Evolutionary conservation across 208 protist species (phyloP).

Genomic region (Trypanosoma grayi): DNA sequence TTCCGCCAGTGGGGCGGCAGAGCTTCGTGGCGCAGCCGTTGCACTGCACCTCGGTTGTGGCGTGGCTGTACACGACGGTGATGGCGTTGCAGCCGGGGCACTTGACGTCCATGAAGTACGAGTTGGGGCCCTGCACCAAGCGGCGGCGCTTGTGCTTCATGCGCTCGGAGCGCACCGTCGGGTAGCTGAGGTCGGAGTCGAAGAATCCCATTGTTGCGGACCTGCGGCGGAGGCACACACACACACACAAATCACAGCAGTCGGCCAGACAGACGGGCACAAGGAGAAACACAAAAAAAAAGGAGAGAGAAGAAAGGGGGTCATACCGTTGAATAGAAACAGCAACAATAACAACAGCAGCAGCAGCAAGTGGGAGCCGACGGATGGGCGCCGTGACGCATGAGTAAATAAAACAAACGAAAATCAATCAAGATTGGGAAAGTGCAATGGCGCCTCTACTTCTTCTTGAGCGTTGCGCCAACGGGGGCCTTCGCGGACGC

Average conservation of each 20-base stretch:
- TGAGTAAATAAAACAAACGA: no score
- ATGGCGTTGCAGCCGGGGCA: slow-evolving; percentile 95
- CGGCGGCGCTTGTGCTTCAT: slow-evolving; percentile 99
- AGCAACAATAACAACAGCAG: slow-evolving; percentile 12
- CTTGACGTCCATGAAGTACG: slow-evolving; percentile 99
- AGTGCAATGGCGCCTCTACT: no score
- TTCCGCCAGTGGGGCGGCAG: slow-evolving; percentile 98
- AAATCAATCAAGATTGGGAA: no score
- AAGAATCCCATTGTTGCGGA: slow-evolving; percentile 87
- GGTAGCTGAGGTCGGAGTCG: slow-evolving; percentile 97
- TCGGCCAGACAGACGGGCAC: no score
- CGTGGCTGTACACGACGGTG: slow-evolving; percentile 98
- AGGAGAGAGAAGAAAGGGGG: background rate
- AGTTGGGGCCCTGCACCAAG: slow-evolving; percentile 98
- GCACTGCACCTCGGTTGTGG: slow-evolving; percentile 97
- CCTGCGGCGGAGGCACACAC: no score
- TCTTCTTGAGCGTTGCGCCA: slow-evolving; percentile 77
- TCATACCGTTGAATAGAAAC: background rate
- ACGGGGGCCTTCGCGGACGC: slow-evolving; percentile 43
- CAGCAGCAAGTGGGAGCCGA: no score
- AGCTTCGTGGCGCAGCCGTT: slow-evolving; percentile 94
- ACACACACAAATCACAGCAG: no score
- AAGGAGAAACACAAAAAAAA: no score
- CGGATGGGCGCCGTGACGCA: no score
- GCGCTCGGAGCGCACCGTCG: slow-evolving; percentile 92